phyloP scores from a whole-genome alignment of 202 grass and related monocot species.

The Thinopyrum obtusiflorum region DNA sequence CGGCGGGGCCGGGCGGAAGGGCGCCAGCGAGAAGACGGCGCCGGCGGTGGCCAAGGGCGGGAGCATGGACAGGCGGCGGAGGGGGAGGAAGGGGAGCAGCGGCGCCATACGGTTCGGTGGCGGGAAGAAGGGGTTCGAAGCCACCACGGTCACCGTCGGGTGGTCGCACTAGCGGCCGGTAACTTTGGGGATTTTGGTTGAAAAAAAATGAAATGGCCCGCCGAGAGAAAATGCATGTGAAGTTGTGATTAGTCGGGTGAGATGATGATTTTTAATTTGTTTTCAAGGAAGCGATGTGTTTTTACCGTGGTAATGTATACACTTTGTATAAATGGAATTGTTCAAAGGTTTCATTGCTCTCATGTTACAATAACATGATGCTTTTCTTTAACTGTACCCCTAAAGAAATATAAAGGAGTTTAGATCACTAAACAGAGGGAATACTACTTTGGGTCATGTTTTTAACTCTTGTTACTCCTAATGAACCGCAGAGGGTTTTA shows the following conservation, averaged over 20 bases:
- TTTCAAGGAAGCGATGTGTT: slow-evolving; percentile 20
- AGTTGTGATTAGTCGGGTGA: slow-evolving; percentile 40
- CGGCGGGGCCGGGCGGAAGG: slow-evolving; percentile 9
- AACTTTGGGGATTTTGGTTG: not conserved
- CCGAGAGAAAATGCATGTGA: not conserved
- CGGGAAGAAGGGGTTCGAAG: slow-evolving; percentile 49
- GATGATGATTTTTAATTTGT: slow-evolving; percentile 5
- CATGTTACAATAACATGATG: not conserved
- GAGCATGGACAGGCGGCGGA: slow-evolving; percentile 31
- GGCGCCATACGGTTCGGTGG: slow-evolving; percentile 43
- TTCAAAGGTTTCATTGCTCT: not conserved
- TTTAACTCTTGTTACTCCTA: no score
- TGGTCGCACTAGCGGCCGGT: slow-evolving; percentile 36
- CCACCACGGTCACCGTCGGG: slow-evolving; percentile 23
- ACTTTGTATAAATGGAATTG: slow-evolving; percentile 31
- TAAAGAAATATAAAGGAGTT: no score
- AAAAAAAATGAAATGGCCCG: not conserved
- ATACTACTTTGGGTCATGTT: no score
- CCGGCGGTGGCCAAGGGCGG: slow-evolving; percentile 24
- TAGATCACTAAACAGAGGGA: no score
- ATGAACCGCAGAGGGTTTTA: no score
- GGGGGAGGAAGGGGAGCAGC: slow-evolving; percentile 37
- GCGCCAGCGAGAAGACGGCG: slow-evolving; percentile 13
- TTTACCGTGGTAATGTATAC: not conserved
- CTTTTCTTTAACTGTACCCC: not conserved